These are phyloP conservation scores for Hyphopichia burtonii DNA, from an alignment of 1,139 yeast species.

Conservation along the genomic window DNA sequence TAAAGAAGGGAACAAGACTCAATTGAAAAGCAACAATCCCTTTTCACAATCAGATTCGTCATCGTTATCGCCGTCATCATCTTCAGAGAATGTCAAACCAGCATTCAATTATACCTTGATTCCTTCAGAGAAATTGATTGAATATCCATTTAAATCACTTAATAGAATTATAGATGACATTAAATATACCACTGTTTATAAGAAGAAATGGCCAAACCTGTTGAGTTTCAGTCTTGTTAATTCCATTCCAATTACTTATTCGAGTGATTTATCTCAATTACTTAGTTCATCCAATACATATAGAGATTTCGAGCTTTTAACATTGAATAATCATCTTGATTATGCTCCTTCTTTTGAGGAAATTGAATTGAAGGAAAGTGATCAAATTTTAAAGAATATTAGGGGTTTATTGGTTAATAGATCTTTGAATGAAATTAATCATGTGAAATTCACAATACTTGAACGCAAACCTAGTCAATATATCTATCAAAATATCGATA, in stretches of 20 bases:
- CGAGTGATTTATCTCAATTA: slow-evolving; percentile 24
- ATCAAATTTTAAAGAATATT: slow-evolving; percentile 24
- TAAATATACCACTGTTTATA: slow-evolving; percentile 39
- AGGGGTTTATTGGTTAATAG: slow-evolving; percentile 32
- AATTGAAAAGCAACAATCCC: slow-evolving; percentile 17
- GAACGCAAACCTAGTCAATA: slow-evolving; percentile 27
- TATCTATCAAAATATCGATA: slow-evolving; percentile 17
- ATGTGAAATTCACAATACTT: slow-evolving; percentile 32
- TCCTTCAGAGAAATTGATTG: slow-evolving; percentile 9
- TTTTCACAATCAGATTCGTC: slow-evolving; percentile 9
- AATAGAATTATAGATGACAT: slow-evolving; percentile 68
- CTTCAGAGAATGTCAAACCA: background rate
- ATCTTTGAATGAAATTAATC: slow-evolving; percentile 19
- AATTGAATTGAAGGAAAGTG: slow-evolving; percentile 15
- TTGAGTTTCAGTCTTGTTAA: slow-evolving; percentile 23
- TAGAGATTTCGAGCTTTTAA: slow-evolving; percentile 19
- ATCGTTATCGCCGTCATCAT: background rate
- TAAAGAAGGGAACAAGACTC: background rate
- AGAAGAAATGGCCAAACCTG: slow-evolving; percentile 11
- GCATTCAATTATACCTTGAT: slow-evolving; percentile 5
- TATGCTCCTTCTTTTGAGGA: slow-evolving; percentile 31
- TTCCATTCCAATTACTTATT: slow-evolving; percentile 34
- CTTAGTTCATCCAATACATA: slow-evolving; percentile 10
- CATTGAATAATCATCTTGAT: slow-evolving; percentile 33
- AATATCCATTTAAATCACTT: slow-evolving; percentile 55